Conservation (phyloP, 306 rosid species). For the Quercus engelmannii region DNA sequence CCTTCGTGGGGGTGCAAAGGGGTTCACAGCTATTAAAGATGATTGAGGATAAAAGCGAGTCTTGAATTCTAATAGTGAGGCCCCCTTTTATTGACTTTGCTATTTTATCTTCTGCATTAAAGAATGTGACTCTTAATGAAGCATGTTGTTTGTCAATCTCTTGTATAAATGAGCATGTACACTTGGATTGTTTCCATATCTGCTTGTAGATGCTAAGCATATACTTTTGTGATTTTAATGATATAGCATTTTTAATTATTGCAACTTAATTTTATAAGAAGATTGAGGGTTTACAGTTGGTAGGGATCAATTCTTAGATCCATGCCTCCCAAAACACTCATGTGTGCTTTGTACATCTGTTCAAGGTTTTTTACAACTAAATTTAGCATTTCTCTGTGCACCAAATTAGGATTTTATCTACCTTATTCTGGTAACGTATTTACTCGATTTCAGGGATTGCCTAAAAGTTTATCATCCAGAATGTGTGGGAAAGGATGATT, state of each 20-base stretch:
- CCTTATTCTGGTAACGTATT: background rate
- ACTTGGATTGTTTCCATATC: background rate
- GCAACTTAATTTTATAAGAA: background rate
- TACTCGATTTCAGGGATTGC: slow-evolving; percentile 42
- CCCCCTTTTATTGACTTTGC: background rate
- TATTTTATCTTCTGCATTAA: background rate
- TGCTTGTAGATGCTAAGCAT: background rate
- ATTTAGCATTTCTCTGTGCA: too few relatives aligned
- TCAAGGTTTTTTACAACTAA: too few relatives aligned
- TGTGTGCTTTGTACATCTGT: too few relatives aligned
- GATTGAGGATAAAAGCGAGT: background rate
- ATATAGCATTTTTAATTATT: background rate
- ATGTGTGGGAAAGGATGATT: slow-evolving; percentile 37
- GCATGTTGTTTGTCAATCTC: background rate
- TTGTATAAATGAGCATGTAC: background rate
- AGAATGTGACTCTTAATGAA: background rate
- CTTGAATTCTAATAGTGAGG: background rate
- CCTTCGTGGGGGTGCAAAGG: background rate
- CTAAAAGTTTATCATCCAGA: slow-evolving; percentile 55
- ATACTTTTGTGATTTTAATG: background rate
- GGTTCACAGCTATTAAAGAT: background rate
- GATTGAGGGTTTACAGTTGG: background rate
- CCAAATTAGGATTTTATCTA: background rate
- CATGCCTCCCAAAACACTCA: background rate
- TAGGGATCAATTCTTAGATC: background rate